Conservation (phyloP, 2,329 filamentous ascomycete species). For the Hymenoscyphus linearis region DNA sequence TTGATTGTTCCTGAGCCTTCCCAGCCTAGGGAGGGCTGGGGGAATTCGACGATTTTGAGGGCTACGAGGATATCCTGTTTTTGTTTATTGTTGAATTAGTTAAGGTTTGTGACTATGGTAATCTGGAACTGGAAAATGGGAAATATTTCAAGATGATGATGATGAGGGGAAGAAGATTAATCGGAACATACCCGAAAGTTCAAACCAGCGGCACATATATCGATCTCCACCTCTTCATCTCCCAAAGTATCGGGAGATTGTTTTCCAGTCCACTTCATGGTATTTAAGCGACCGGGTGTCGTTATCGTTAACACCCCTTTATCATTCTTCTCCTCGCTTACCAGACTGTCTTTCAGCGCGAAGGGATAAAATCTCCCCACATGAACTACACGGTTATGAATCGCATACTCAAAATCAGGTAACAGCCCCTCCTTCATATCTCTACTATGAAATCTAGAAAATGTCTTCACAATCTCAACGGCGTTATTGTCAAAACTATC, state of each 20-base stretch:
- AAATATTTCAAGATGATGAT: no score
- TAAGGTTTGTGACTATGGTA: no score
- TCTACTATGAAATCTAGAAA: conserved; percentile 11
- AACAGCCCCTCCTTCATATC: conserved; percentile 2
- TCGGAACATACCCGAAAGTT: conserved; percentile 19
- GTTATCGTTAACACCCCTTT: conserved; percentile 12
- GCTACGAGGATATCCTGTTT: conserved; percentile 22
- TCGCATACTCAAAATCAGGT: conserved; percentile 30
- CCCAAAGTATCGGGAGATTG: background rate
- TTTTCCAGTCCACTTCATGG: conserved; percentile 16
- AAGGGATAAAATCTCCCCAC: conserved; percentile 25
- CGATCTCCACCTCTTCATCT: conserved; percentile 13
- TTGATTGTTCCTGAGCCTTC: conserved; percentile 25
- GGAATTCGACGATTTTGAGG: conserved; percentile 19
- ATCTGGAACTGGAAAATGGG: no score
- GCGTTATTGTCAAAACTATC: conserved; percentile 4
- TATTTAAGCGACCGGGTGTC: conserved; percentile 12
- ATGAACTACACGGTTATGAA: conserved; percentile 22
- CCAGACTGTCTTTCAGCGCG: conserved; percentile 14
- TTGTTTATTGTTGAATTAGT: no score
- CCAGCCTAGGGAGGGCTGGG: conserved; percentile 6
- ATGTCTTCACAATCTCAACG: background rate
- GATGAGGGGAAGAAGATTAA: background rate
- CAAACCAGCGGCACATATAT: conserved; percentile 11
- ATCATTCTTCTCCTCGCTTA: background rate